These are phyloP conservation scores for Euryodendron excelsum DNA, from an alignment of 148 eudicot genomes.

Conservation along the genomic window DNA sequence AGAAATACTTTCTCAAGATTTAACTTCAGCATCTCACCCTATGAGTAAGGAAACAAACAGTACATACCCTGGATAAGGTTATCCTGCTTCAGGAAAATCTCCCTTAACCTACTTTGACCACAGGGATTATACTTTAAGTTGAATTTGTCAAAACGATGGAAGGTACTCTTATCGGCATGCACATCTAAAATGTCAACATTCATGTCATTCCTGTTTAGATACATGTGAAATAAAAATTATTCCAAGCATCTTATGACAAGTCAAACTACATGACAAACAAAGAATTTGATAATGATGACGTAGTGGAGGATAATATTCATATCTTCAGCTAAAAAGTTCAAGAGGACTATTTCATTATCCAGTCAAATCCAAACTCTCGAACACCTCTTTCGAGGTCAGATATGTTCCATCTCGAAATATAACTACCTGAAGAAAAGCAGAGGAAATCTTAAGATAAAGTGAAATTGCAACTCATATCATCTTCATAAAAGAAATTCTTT, in stretches of 20 bases:
- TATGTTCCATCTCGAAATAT: constrained; percentile 98
- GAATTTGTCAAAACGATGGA: constrained; percentile 99
- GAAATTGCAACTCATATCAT: not conserved
- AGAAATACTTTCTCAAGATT: not conserved
- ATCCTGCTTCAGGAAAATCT: constrained; percentile 95
- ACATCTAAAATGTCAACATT: constrained; percentile 98
- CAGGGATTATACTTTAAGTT: constrained; percentile 99
- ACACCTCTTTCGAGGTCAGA: constrained; percentile 90
- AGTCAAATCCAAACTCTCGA: constrained; percentile 96
- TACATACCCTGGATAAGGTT: constrained; percentile 94
- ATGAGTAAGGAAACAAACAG: constrained; percentile 7
- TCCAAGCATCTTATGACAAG: not conserved
- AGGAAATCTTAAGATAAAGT: not conserved
- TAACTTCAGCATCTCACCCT: constrained; percentile 4
- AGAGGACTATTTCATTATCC: constrained; percentile 50
- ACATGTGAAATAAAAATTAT: not conserved
- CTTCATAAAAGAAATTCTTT: no score
- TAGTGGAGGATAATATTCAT: constrained; percentile 3
- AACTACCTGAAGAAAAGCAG: constrained; percentile 65
- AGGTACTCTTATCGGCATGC: constrained; percentile 99
- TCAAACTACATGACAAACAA: not conserved
- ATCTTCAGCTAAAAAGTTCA: not conserved
- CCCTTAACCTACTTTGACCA: constrained; percentile 99
- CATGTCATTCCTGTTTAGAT: constrained; percentile 71
- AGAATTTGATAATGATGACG: not conserved